Evolutionary conservation across 2,329 filamentous ascomycete genomes (phyloP).

Genomic region (Penicillium sp.): DNA sequence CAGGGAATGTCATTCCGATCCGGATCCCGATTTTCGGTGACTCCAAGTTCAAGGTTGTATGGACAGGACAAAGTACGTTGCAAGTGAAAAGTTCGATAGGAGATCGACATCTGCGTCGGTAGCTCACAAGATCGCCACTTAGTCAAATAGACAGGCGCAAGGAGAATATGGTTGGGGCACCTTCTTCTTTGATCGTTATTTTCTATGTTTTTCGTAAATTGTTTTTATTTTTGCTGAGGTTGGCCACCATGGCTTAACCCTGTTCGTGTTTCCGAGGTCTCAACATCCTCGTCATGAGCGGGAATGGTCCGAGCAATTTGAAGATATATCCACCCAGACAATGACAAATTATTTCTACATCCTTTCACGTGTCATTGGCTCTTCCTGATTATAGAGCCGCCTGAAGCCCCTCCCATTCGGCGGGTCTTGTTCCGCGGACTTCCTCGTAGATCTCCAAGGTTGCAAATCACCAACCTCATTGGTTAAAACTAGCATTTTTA

Average conservation of each 20-base stretch:
- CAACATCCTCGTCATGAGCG: neutral
- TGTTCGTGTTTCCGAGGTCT: too few relatives aligned
- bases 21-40: neutral
- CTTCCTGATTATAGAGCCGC: constrained; percentile 1
- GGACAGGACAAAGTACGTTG: neutral
- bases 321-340: neutral
- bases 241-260: neutral
- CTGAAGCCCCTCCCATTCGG: neutral
- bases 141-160: neutral
- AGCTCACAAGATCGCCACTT: neutral
- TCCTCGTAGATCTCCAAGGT: constrained; percentile 2
- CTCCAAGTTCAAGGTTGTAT: neutral
- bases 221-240: neutral
- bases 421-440: constrained; percentile 2
- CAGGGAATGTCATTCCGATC: constrained; percentile 6
- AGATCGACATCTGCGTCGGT: neutral
- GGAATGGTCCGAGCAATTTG: neutral
- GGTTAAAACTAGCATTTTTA: neutral
- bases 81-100: neutral
- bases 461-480: neutral
- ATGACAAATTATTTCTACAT: constrained; percentile 8
- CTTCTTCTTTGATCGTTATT: neutral
- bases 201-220: too few relatives aligned
- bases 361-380: neutral
- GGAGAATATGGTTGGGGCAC: neutral